Percentiles rank a stretch among this genome's conserved stretches.
phyloP scores from a whole-genome alignment of 148 eudicot genomes.

The Rhododendron simsii region DNA sequence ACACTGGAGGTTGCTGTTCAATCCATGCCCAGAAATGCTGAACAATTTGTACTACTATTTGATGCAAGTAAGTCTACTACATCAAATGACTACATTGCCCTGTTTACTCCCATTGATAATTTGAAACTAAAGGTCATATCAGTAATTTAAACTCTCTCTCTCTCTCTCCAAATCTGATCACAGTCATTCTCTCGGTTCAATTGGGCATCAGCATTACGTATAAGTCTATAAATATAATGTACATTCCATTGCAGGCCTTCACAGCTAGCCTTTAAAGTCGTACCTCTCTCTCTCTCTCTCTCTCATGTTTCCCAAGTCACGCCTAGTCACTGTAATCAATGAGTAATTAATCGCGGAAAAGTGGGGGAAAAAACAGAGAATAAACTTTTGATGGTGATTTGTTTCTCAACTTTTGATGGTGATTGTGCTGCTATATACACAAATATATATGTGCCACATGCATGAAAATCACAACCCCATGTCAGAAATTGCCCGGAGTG shows the following conservation, averaged over 20 bases:
- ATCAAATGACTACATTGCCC: background rate
- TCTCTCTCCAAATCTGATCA: slow-evolving; percentile 14
- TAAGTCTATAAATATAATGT: no score
- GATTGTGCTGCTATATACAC: background rate
- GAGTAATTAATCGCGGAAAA: slow-evolving; percentile 3
- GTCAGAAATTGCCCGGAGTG: slow-evolving; percentile 12
- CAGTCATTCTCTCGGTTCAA: background rate
- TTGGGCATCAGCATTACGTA: background rate
- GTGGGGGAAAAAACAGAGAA: background rate
- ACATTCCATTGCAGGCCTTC: slow-evolving; percentile 8
- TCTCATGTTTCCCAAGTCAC: slow-evolving; percentile 11
- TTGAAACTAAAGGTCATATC: slow-evolving; percentile 27
- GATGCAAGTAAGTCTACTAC: slow-evolving; percentile 75
- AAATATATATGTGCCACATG: background rate
- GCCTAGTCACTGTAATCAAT: slow-evolving; percentile 35
- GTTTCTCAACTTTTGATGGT: slow-evolving; percentile 1
- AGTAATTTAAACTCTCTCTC: background rate
- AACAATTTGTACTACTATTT: slow-evolving; percentile 78
- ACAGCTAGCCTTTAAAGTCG: background rate
- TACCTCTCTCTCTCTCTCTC: background rate
- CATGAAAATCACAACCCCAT: background rate
- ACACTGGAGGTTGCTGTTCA: slow-evolving; percentile 94
- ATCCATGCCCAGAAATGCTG: slow-evolving; percentile 72
- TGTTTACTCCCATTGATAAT: background rate
- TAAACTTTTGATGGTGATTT: slow-evolving; percentile 5